Evolutionary conservation across 345 rosid species (phyloP).

Genomic region (Theobroma cacao): DNA sequence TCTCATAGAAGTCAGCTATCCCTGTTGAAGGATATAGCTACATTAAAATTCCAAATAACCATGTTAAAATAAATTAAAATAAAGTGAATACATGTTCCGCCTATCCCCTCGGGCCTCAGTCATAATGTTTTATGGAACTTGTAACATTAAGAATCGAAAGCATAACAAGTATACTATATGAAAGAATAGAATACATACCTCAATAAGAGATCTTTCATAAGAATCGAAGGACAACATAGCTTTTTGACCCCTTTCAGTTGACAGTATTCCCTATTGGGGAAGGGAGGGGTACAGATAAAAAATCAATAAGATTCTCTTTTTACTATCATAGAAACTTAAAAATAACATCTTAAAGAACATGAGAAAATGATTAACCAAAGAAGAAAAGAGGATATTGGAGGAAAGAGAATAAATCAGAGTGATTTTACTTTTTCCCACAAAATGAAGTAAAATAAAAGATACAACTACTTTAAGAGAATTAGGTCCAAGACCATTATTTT

Average conservation of each 20-base stretch:
- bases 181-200: slow-evolving; percentile 43
- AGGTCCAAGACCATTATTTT: neutral
- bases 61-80: neutral
- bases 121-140: neutral
- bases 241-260: slow-evolving; percentile 86
- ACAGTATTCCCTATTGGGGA: slow-evolving; percentile 73
- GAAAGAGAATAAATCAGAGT: neutral
- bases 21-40: neutral
- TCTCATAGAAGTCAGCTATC: neutral
- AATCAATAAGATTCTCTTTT: slow-evolving; percentile 13
- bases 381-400: neutral
- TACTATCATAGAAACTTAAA: neutral
- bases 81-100: neutral
- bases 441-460: neutral
- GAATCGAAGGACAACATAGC: slow-evolving; percentile 62
- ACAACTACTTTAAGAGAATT: neutral
- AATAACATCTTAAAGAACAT: neutral
- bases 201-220: slow-evolving; percentile 77
- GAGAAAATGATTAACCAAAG: neutral
- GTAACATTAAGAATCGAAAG: neutral
- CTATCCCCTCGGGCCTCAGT: neutral
- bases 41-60: neutral
- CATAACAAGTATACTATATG: neutral
- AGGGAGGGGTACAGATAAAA: neutral
- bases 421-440: neutral